Conservation (phyloP, 2,329 filamentous ascomycete species). For the Pestalotiopsis sp. region DNA sequence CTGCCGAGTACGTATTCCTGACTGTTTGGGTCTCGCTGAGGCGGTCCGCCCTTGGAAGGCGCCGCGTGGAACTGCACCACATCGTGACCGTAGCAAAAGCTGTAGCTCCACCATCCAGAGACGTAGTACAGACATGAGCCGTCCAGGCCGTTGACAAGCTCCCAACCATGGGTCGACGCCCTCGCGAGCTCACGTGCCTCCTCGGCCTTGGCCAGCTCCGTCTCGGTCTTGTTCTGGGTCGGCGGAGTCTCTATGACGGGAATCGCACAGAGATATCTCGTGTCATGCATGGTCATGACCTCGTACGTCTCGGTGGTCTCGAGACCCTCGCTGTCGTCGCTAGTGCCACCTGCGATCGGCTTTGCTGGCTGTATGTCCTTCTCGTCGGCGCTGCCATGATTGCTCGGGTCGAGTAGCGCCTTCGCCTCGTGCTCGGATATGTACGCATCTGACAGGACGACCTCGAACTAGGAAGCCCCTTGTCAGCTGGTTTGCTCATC, state of each 20-base stretch:
- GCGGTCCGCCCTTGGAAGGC: conserved; percentile 69
- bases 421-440: conserved; percentile 71
- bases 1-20: conserved; percentile 76
- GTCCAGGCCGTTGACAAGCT: conserved; percentile 75
- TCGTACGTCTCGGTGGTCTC: conserved; percentile 61
- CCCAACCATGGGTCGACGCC: conserved; percentile 76
- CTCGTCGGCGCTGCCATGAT: conserved; percentile 26
- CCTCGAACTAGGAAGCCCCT: conserved; percentile 63
- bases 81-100: conserved; percentile 86
- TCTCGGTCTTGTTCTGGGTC: conserved; percentile 64
- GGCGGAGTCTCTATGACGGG: conserved; percentile 64
- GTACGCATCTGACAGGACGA: conserved; percentile 72
- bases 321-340: conserved; percentile 13
- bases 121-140: conserved; percentile 78
- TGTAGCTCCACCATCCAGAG: conserved; percentile 94
- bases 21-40: conserved; percentile 73
- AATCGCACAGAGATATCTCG: conserved; percentile 81
- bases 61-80: conserved; percentile 90
- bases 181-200: conserved; percentile 78
- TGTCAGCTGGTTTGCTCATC: neutral
- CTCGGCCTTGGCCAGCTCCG: conserved; percentile 67
- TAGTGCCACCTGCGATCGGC: conserved; percentile 22
- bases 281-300: conserved; percentile 68
- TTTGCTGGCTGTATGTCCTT: conserved; percentile 29
- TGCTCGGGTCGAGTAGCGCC: conserved; percentile 52